Evolutionary conservation across 1,284 basidiomycete species (phyloP).

Genomic region (Macrocystidia cucumis): DNA sequence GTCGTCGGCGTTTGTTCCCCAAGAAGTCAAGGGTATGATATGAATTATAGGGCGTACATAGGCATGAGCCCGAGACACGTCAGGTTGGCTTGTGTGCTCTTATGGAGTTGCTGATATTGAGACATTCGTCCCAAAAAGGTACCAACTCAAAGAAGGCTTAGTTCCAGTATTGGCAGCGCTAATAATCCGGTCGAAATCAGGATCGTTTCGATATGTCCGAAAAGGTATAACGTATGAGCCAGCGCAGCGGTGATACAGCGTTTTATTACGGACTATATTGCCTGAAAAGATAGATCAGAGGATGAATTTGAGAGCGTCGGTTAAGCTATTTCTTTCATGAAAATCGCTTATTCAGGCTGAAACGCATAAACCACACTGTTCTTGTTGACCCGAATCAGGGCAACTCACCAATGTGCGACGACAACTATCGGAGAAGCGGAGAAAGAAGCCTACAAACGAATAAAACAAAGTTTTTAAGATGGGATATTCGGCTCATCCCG

Average conservation of each 20-base stretch:
- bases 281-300: slow-evolving; percentile 5
- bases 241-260: slow-evolving; percentile 11
- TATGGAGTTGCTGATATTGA: slow-evolving; percentile 17
- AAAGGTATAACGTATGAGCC: slow-evolving; percentile 10
- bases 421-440: too few relatives aligned
- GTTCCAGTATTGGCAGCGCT: slow-evolving; percentile 18
- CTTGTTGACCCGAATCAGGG: too few relatives aligned
- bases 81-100: slow-evolving; percentile 14
- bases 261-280: slow-evolving; percentile 4
- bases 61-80: slow-evolving; percentile 17
- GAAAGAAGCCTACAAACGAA: too few relatives aligned
- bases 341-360: too few relatives aligned
- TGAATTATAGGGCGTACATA: slow-evolving; percentile 23
- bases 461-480: too few relatives aligned
- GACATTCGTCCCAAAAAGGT: slow-evolving; percentile 19
- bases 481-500: too few relatives aligned
- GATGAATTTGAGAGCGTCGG: too few relatives aligned
- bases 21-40: slow-evolving; percentile 8
- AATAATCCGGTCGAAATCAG: slow-evolving; percentile 22
- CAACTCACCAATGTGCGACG: too few relatives aligned
- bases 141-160: slow-evolving; percentile 21
- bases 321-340: too few relatives aligned
- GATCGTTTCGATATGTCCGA: slow-evolving; percentile 15
- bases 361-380: too few relatives aligned
- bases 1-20: slow-evolving; percentile 12